Percentiles rank a stretch among this genome's conserved stretches.
Conservation (phyloP, 768 basidiomycete genomes). For the Leccinum subgranulosum region DNA sequence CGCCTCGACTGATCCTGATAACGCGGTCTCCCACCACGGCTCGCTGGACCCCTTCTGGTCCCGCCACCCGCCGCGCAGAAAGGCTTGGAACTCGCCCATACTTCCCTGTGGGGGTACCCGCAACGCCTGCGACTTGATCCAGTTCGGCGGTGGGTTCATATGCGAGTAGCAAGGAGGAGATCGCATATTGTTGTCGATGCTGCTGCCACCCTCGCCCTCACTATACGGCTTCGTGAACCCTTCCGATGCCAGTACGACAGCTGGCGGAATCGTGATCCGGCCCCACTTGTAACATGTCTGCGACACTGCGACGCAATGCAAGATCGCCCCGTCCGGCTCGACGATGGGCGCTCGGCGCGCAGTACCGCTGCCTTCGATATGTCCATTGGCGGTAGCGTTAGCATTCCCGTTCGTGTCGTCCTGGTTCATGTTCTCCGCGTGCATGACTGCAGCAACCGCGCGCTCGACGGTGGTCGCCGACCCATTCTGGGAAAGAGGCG, state of each 20-base stretch:
- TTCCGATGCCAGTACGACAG: conserved; percentile 54
- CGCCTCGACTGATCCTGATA: conserved; percentile 47
- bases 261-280: conserved; percentile 71
- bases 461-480: conserved; percentile 10
- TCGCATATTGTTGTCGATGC: neutral
- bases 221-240: conserved; percentile 43
- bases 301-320: conserved; percentile 64
- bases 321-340: conserved; percentile 47
- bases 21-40: conserved; percentile 68
- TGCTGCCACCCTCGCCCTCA: neutral
- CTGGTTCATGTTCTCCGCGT: neutral
- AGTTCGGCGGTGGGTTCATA: conserved; percentile 27
- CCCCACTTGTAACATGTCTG: conserved; percentile 68
- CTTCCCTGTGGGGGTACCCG: conserved; percentile 23
- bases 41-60: conserved; percentile 39
- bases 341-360: conserved; percentile 8
- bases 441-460: conserved; percentile 10
- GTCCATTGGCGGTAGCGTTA: neutral
- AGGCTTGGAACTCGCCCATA: conserved; percentile 29
- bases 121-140: conserved; percentile 23
- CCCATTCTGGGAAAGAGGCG: conserved; percentile 2
- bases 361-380: neutral
- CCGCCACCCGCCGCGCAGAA: conserved; percentile 61
- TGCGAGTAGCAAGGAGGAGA: conserved; percentile 27
- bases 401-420: neutral